Base-by-base conservation (phyloP, 78 protist species). In the Tieghemostelium lacteum region DNA sequence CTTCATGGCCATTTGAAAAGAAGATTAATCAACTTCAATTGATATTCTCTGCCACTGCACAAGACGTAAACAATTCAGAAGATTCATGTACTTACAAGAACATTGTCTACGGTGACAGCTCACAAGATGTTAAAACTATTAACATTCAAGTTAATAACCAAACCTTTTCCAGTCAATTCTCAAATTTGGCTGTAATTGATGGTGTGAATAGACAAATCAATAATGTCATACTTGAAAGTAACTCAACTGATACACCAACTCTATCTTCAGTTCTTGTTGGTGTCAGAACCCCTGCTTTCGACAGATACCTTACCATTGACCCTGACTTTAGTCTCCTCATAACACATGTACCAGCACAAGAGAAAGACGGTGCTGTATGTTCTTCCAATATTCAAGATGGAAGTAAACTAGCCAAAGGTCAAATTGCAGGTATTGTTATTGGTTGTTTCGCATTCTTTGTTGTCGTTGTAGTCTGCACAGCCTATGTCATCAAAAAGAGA, bases 1-100 rank as follows among this genome's bases (percentile, higher is more conserved):
- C n/a, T n/a, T n/a, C n/a, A n/a, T n/a, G n/a, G n/a, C n/a, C n/a
- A n/a, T n/a, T n/a, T n/a, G n/a, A n/a, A n/a, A n/a, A n/a, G n/a
- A n/a, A n/a, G n/a, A n/a, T n/a, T n/a, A n/a, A n/a, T n/a, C n/a
- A n/a, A n/a, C n/a, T n/a, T n/a, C n/a, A n/a, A n/a, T n/a, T n/a
- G n/a, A n/a, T 70, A 2, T 4, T 70, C 26, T 34, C 24, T 6
- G 3, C 71, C 1, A 37, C 10, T 2, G 75, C 75, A 40, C 19
- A 55, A 7, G 28, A 28, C 55, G 3, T n/a, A 5, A 42, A 39
- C 8, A 10, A 10, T 12, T 6, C 22, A 19, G 28, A 14, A 2
- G 60, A 70, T 10, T 40, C 75, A 70, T 70, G 75, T 70, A 49
- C 75, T n/a, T 29, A 29, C 75, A 70, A 70, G 29, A 55, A 50